phyloP scores from a whole-genome alignment of 1,139 yeast species.

The Hansenula sp. region DNA sequence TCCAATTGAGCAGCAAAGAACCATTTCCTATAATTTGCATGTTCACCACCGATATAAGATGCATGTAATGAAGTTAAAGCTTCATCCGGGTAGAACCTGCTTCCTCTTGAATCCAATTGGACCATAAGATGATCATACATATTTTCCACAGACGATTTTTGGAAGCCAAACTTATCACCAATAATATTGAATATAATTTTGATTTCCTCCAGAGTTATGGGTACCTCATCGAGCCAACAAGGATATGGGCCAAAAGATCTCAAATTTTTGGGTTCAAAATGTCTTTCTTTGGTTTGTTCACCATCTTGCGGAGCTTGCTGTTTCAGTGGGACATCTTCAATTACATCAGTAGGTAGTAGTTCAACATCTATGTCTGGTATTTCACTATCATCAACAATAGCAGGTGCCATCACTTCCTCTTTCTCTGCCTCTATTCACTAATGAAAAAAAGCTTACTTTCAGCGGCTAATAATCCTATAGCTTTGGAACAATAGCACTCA shows the following conservation, averaged over 20 bases:
- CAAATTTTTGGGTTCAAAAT: background rate
- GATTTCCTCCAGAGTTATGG: slow-evolving; percentile 44
- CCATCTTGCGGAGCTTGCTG: no score
- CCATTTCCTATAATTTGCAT: slow-evolving; percentile 70
- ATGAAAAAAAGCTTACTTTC: no score
- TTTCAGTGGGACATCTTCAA: no score
- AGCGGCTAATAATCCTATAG: no score
- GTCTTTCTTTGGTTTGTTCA: no score
- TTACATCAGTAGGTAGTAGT: no score
- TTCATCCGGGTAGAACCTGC: slow-evolving; percentile 51
- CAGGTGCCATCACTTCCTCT: no score
- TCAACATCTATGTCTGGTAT: no score
- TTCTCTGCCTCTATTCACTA: no score
- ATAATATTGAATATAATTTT: slow-evolving; percentile 51
- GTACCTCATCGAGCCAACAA: slow-evolving; percentile 28
- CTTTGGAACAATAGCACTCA: no score
- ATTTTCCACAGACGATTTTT: slow-evolving; percentile 56
- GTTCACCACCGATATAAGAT: slow-evolving; percentile 68
- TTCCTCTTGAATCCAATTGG: slow-evolving; percentile 64
- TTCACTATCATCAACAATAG: no score
- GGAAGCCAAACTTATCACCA: slow-evolving; percentile 63
- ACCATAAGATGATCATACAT: slow-evolving; percentile 63
- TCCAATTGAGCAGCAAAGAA: slow-evolving; percentile 70
- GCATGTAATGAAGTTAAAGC: slow-evolving; percentile 65
- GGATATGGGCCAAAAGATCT: slow-evolving; percentile 11